Evolutionary conservation across 306 rosid species (phyloP).

Genomic region (Fragaria ananassa): DNA sequence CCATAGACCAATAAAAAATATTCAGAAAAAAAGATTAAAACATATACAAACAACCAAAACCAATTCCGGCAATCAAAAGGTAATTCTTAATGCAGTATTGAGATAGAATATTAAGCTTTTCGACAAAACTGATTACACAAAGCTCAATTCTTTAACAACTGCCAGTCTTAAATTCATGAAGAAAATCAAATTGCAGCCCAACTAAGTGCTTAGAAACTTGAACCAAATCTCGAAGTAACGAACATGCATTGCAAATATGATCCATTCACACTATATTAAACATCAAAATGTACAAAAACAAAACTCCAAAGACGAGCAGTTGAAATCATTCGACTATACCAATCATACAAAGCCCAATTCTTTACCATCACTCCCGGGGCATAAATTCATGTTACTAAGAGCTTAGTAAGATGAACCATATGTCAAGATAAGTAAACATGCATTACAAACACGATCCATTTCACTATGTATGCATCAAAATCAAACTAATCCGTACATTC

Average conservation of each 20-base stretch:
- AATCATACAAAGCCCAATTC: background rate
- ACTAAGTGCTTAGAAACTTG: background rate
- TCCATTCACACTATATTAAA: background rate
- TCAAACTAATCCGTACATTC: background rate
- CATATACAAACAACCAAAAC: background rate
- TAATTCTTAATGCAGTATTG: background rate
- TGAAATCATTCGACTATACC: background rate
- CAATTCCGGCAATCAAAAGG: background rate
- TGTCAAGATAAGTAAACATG: background rate
- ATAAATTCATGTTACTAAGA: background rate
- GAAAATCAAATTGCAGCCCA: background rate
- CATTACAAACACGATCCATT: slow-evolving; percentile 2
- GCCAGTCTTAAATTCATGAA: background rate
- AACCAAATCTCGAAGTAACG: background rate
- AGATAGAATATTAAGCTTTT: background rate
- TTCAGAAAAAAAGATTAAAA: background rate
- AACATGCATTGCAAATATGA: background rate
- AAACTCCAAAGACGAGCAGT: too few species aligned
- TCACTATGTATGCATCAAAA: background rate
- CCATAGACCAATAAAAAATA: slow-evolving; percentile 16
- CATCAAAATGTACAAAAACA: background rate
- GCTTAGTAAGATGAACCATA: background rate
- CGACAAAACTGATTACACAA: background rate
- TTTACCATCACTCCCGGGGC: background rate
- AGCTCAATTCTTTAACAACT: background rate